Evolutionary conservation across 164 flowering plant genomes (phyloP).

Genomic region (Sextonia rubra): DNA sequence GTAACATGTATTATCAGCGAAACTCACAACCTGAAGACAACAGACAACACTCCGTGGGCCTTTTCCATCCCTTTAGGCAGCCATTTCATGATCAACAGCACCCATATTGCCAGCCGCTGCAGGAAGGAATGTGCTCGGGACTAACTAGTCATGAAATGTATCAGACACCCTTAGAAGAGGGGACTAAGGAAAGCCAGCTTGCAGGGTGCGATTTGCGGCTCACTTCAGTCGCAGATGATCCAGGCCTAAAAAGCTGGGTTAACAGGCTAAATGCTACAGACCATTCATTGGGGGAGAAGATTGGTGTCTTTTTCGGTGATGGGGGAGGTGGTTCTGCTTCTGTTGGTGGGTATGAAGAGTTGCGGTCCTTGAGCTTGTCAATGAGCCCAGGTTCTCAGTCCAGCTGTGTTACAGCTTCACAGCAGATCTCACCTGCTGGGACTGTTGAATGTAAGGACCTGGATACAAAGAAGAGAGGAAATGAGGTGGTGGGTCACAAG

Average conservation of each 20-base stretch:
- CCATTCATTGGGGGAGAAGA: conserved; percentile 30
- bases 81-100: conserved; percentile 31
- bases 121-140: conserved; percentile 20
- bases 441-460: conserved; percentile 24
- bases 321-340: conserved; percentile 31
- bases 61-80: conserved; percentile 28
- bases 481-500: conserved; percentile 44
- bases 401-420: conserved; percentile 52
- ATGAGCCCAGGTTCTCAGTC: conserved; percentile 88
- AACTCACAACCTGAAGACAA: conserved; percentile 26
- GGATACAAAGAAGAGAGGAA: conserved; percentile 58
- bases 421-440: conserved; percentile 34
- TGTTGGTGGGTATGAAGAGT: conserved; percentile 43
- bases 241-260: conserved; percentile 44
- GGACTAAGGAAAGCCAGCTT: conserved; percentile 27
- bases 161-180: conserved; percentile 27
- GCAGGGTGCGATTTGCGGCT: conserved; percentile 26
- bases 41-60: conserved; percentile 32
- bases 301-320: conserved; percentile 19
- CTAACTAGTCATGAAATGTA: conserved; percentile 31
- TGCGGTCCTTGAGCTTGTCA: conserved; percentile 69
- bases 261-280: conserved; percentile 23
- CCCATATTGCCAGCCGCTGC: conserved; percentile 22
- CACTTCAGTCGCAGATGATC: conserved; percentile 28
- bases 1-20: conserved; percentile 45